Evolutionary conservation across 225 moss, liverwort and hornwort species (phyloP).

Genomic region (Pseudisothecium myosuroides): DNA sequence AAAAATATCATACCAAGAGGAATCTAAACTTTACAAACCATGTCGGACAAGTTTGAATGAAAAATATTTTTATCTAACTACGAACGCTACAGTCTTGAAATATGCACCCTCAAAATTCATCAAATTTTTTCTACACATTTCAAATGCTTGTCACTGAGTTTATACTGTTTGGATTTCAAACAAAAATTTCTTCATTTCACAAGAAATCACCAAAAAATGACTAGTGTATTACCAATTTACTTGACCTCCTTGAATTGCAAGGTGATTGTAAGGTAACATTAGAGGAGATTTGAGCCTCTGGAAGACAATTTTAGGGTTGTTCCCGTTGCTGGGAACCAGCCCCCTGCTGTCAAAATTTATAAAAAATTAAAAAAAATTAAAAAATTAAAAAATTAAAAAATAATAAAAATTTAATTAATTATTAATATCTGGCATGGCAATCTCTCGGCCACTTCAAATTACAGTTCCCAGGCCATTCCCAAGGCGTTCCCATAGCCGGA

Average conservation of each 20-base stretch:
- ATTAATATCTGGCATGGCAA: too few relatives aligned
- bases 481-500: too few relatives aligned
- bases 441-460: too few relatives aligned
- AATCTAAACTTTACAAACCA: not conserved
- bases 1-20: not conserved
- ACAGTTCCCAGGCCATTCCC: too few relatives aligned
- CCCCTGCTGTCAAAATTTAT: too few relatives aligned
- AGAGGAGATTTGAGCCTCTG: too few relatives aligned
- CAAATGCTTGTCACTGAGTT: not conserved
- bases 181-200: not conserved
- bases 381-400: too few relatives aligned
- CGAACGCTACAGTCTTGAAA: not conserved
- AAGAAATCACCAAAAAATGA: not conserved
- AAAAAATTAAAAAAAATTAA: too few relatives aligned
- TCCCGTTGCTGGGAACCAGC: too few relatives aligned
- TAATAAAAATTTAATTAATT: too few relatives aligned
- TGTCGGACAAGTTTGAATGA: fast-evolving
- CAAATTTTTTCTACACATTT: not conserved
- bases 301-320: too few relatives aligned
- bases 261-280: not conserved
- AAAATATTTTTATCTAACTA: not conserved
- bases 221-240: not conserved
- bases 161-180: not conserved
- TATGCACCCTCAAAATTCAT: not conserved
- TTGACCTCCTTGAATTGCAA: not conserved